Evolutionary conservation across 176 grass and related monocot species (phyloP).

Genomic region (Aegilops tauschii): DNA sequence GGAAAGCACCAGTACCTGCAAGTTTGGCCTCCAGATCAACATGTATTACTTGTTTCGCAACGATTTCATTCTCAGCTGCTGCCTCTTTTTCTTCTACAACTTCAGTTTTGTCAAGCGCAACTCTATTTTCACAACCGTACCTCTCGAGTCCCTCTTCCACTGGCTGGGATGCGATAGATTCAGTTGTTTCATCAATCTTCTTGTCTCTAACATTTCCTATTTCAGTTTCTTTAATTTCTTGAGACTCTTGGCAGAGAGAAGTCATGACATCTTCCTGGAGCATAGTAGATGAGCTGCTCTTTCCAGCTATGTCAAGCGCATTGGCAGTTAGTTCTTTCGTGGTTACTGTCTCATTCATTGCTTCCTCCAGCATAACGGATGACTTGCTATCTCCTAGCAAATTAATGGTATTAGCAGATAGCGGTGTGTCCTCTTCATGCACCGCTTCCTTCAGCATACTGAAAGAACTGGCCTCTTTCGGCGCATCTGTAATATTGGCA

Average conservation of each 20-base stretch:
- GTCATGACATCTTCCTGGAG: slow-evolving; percentile 33
- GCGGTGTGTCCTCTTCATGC: slow-evolving; percentile 19
- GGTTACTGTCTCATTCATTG: slow-evolving; percentile 10
- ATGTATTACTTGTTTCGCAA: slow-evolving; percentile 18
- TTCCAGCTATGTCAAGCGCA: slow-evolving; percentile 25
- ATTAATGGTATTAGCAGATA: slow-evolving; percentile 1
- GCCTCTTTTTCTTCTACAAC: slow-evolving; percentile 33
- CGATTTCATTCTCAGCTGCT: slow-evolving; percentile 34
- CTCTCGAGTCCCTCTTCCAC: slow-evolving; percentile 2
- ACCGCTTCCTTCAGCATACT: slow-evolving; percentile 24
- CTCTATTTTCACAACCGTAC: slow-evolving; percentile 17
- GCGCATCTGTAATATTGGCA: background rate
- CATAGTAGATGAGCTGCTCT: slow-evolving; percentile 30
- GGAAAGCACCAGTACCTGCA: slow-evolving; percentile 14
- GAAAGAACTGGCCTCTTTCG: slow-evolving; percentile 1
- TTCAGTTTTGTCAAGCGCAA: slow-evolving; percentile 15
- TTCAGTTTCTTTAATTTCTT: slow-evolving; percentile 23
- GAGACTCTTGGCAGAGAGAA: slow-evolving; percentile 5
- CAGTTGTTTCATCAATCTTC: slow-evolving; percentile 15
- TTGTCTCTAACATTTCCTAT: slow-evolving; percentile 18
- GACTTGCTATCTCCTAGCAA: background rate
- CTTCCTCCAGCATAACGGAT: background rate
- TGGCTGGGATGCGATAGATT: slow-evolving; percentile 5
- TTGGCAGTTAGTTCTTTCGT: background rate
- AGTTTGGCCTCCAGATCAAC: slow-evolving; percentile 27